A percentile compares a stretch with the other conserved stretches of the same genome.
These are phyloP conservation scores for Begonia loranthoides DNA, from an alignment of 306 rosid genomes.

Conservation along the genomic window DNA sequence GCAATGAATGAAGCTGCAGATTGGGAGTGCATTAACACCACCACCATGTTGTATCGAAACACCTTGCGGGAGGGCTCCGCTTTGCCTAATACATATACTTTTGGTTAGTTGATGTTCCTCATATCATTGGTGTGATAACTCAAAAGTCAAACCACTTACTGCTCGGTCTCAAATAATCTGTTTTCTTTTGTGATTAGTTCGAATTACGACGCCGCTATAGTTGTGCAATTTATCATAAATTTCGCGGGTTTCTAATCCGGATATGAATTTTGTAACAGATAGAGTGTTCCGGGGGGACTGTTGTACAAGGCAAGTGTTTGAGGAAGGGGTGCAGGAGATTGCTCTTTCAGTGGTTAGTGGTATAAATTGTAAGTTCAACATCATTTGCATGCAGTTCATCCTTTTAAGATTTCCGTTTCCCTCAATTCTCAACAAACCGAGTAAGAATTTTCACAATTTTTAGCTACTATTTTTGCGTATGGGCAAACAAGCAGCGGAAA, in stretches of 20 bases:
- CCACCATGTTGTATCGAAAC: slow-evolving; percentile 65
- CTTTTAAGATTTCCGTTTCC: slow-evolving; percentile 13
- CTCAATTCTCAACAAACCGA: not conserved
- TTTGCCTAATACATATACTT: slow-evolving; percentile 69
- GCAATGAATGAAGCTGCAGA: slow-evolving; percentile 52
- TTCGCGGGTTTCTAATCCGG: no score
- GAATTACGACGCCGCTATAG: not conserved
- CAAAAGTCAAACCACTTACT: no score
- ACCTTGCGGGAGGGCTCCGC: slow-evolving; percentile 70
- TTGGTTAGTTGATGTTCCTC: slow-evolving; percentile 36
- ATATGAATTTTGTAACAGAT: slow-evolving; percentile 30
- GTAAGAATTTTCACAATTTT: slow-evolving; percentile 3
- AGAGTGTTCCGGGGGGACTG: slow-evolving; percentile 73
- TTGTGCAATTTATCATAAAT: slow-evolving; percentile 14
- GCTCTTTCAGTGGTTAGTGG: slow-evolving; percentile 81
- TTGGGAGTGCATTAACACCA: slow-evolving; percentile 91
- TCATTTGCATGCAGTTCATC: not conserved
- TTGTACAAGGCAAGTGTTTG: slow-evolving; percentile 66
- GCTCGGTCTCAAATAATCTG: not conserved
- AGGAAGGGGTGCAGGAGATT: slow-evolving; percentile 65
- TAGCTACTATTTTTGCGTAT: slow-evolving; percentile 4
- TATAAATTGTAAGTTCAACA: slow-evolving; percentile 56
- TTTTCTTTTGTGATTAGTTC: slow-evolving; percentile 8
- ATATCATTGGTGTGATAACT: no score
- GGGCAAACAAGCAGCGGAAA: slow-evolving; percentile 5